Evolutionary conservation across 164 flowering plant species (phyloP).

Genomic region (Piper betle): DNA sequence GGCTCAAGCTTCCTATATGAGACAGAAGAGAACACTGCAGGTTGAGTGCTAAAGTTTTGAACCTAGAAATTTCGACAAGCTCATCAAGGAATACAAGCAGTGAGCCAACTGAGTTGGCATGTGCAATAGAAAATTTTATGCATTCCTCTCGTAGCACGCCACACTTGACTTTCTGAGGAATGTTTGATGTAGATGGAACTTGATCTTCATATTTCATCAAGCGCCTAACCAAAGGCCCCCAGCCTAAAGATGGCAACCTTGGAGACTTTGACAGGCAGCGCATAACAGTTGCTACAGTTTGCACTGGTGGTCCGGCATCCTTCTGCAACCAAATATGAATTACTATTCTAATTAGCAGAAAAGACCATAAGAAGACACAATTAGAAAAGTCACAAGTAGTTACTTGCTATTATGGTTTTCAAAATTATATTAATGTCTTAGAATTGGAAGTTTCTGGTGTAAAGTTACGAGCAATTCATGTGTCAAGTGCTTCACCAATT

Average conservation of each 20-base stretch:
- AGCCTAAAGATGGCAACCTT: slow-evolving; percentile 69
- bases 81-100: slow-evolving; percentile 71
- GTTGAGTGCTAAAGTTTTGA: slow-evolving; percentile 53
- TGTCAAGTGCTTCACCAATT: too few species aligned
- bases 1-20: slow-evolving; percentile 45
- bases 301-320: slow-evolving; percentile 19
- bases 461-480: too few species aligned
- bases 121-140: slow-evolving; percentile 51
- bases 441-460: too few species aligned
- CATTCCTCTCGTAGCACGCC: slow-evolving; percentile 56
- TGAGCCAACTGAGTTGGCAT: slow-evolving; percentile 52
- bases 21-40: slow-evolving; percentile 50
- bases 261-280: slow-evolving; percentile 79
- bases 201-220: slow-evolving; percentile 74
- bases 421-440: too few species aligned
- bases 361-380: not conserved
- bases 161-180: slow-evolving; percentile 16
- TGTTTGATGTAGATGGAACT: slow-evolving; percentile 16
- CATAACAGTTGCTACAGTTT: slow-evolving; percentile 37
- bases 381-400: too few species aligned
- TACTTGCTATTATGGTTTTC: too few species aligned
- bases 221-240: slow-evolving; percentile 74
- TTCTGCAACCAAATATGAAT: slow-evolving; percentile 19
- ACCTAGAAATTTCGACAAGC: slow-evolving; percentile 61
- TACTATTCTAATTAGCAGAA: slow-evolving; percentile 7